These are phyloP conservation scores for Capsicum baccatum DNA, from an alignment of 257 asterid species.

Conservation along the genomic window DNA sequence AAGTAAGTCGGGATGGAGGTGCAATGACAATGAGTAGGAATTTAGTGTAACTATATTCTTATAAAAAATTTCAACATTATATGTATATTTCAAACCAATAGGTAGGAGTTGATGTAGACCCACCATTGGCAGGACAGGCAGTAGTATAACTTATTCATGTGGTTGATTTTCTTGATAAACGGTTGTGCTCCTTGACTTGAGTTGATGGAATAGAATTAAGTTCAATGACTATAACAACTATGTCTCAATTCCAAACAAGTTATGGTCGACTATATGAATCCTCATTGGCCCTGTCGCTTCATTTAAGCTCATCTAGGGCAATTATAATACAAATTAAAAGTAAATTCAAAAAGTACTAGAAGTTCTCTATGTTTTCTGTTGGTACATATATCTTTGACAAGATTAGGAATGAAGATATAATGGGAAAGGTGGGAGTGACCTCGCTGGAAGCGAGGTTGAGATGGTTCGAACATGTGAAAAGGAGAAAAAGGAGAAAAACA, in stretches of 20 bases:
- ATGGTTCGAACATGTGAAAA: neutral
- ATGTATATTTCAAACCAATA: neutral
- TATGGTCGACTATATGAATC: too few relatives aligned
- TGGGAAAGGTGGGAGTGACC: neutral
- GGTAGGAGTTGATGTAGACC: neutral
- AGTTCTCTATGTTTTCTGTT: neutral
- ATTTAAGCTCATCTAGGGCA: too few relatives aligned
- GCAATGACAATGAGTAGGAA: neutral
- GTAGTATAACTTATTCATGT: conserved; percentile 8
- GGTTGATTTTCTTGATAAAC: conserved; percentile 6
- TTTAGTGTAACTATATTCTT: neutral
- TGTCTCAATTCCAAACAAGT: neutral
- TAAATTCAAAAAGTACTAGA: neutral
- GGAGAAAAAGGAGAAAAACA: neutral
- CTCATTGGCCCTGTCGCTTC: too few relatives aligned
- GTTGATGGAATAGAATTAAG: neutral
- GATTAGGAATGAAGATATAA: neutral
- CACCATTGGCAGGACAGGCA: neutral
- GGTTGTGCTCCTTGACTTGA: conserved; percentile 18
- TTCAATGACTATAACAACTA: neutral
- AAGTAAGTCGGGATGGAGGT: neutral
- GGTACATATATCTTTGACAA: neutral
- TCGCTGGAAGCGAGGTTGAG: neutral
- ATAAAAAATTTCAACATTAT: neutral
- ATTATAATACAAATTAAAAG: too few relatives aligned